These are phyloP conservation scores for Neopestalotiopsis sp. DNA, from an alignment of 2,329 filamentous ascomycete species.

Conservation along the genomic window DNA sequence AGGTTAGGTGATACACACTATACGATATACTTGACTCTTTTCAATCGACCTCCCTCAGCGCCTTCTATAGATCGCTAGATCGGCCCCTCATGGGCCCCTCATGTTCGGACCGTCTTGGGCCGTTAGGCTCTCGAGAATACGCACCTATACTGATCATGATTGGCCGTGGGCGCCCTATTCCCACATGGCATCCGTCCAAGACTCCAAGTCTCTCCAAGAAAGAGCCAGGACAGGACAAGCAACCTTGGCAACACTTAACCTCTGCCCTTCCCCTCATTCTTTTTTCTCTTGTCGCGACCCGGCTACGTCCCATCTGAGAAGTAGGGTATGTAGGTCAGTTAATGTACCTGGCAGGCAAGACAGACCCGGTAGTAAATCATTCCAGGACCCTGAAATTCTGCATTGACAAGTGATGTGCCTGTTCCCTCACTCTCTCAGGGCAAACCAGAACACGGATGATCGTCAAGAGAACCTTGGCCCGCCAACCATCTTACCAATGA, in stretches of 20 bases:
- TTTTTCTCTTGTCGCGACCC: too few species aligned
- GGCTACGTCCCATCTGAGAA: too few species aligned
- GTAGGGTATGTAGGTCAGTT: background rate
- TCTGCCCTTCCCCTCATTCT: too few species aligned
- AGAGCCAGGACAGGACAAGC: background rate
- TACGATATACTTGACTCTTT: too few species aligned
- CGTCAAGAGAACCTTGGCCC: background rate
- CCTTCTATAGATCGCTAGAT: background rate
- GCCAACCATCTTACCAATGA: background rate
- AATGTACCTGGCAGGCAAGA: background rate
- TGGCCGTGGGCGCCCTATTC: background rate
- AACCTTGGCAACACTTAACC: background rate
- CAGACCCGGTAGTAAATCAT: background rate
- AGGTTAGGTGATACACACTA: too few species aligned
- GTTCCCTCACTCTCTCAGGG: background rate
- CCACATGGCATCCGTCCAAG: conserved; percentile 4
- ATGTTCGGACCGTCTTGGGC: conserved; percentile 11
- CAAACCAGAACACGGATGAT: background rate
- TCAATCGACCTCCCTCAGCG: background rate
- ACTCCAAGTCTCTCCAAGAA: background rate
- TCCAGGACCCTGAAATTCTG: conserved; percentile 9
- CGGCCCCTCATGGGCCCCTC: background rate
- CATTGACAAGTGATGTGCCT: conserved; percentile 8
- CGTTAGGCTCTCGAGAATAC: background rate
- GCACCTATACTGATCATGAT: background rate